These are phyloP conservation scores for Ceratocystis harringtonii DNA, from an alignment of 2,329 filamentous ascomycete species.

Conservation along the genomic window DNA sequence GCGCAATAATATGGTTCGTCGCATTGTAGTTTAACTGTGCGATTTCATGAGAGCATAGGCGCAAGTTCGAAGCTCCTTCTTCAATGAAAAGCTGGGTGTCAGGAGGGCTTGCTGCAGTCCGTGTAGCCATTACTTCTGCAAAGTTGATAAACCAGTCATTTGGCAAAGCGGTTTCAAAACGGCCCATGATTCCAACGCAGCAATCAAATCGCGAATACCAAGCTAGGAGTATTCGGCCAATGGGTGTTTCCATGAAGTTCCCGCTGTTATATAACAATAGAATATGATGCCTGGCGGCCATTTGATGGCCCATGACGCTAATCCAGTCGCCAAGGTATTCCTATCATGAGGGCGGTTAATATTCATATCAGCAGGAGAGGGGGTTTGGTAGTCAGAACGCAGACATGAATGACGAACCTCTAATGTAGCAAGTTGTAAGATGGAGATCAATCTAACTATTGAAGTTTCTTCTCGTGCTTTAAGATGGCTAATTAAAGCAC, in stretches of 20 bases:
- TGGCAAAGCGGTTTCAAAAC: slow-evolving; percentile 56
- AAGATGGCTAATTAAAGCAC: slow-evolving; percentile 55
- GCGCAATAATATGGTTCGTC: slow-evolving; percentile 46
- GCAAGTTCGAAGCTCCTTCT: slow-evolving; percentile 47
- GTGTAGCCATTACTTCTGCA: slow-evolving; percentile 28
- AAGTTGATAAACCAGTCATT: slow-evolving; percentile 62
- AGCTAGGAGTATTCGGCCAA: slow-evolving; percentile 57
- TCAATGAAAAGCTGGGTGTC: slow-evolving; percentile 49
- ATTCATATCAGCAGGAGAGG: slow-evolving; percentile 14
- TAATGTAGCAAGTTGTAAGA: slow-evolving; percentile 81
- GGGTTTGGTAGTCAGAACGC: background rate
- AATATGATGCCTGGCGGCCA: slow-evolving; percentile 71
- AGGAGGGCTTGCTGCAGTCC: background rate
- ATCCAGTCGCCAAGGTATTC: slow-evolving; percentile 94
- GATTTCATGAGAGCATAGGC: slow-evolving; percentile 66
- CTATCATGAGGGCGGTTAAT: slow-evolving; percentile 31
- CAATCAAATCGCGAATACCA: slow-evolving; percentile 90
- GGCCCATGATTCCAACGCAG: slow-evolving; percentile 68
- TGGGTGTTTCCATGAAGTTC: slow-evolving; percentile 53
- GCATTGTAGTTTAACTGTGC: slow-evolving; percentile 59
- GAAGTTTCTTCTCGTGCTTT: slow-evolving; percentile 55
- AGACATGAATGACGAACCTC: slow-evolving; percentile 45
- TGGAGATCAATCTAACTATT: slow-evolving; percentile 65
- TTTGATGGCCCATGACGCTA: slow-evolving; percentile 82
- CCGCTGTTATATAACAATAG: slow-evolving; percentile 63